Evolutionary conservation across 2,329 filamentous ascomycete genomes (phyloP), one percentile per base, ranked within the genome.

Genomic region (Phyllosticta capitalensis): DNA sequence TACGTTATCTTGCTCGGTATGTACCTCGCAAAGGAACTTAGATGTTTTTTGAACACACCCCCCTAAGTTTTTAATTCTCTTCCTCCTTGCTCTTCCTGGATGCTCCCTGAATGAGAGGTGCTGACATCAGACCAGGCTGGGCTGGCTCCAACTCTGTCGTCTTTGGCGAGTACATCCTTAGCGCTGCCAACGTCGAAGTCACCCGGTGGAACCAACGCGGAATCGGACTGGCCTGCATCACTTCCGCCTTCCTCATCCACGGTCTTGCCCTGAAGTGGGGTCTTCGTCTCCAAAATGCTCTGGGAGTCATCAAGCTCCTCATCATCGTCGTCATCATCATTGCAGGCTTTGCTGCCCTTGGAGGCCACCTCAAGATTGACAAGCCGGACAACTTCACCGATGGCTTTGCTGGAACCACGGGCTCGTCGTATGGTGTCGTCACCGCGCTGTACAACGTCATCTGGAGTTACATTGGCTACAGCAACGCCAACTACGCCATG

Each of bases 401-500:
- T 61, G 81, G 83, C 9, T 89, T 88, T 63, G 78, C 80, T 53
- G 85, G 85, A 9, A 88, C 85, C 5, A 86, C 82, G 0, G 81
- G 82, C 7, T 85, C 80, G 64, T 80, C 83, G 1, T 88, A 88
- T 63, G 83, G 83, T 54, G 78, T 87, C 33, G 84, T 87, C n/a
- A 87, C 83, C 1, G 84, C 86, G 0, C 73, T 89, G 0, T 88
- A 87, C 76, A 88, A 87, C 65, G 84, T 88, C 63, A 85, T 88
- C 66, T 88, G 85, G 81, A 84, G 81, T 62, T 89, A 84, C 66
- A 81, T 86, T 64, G 85, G 85, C 22, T 86, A 85, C 76, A 82
- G 78, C 73, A 87, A 87, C 69, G 84, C 83, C 68, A 87, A 87
- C 73, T 86, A 87, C 66, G 83, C 81, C 14, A 71, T 85, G 30